A percentile compares a stretch with the other conserved stretches of the same genome.
These are phyloP conservation scores for Trichoderma endophyticum DNA, from an alignment of 2,329 filamentous ascomycete species.

Conservation along the genomic window DNA sequence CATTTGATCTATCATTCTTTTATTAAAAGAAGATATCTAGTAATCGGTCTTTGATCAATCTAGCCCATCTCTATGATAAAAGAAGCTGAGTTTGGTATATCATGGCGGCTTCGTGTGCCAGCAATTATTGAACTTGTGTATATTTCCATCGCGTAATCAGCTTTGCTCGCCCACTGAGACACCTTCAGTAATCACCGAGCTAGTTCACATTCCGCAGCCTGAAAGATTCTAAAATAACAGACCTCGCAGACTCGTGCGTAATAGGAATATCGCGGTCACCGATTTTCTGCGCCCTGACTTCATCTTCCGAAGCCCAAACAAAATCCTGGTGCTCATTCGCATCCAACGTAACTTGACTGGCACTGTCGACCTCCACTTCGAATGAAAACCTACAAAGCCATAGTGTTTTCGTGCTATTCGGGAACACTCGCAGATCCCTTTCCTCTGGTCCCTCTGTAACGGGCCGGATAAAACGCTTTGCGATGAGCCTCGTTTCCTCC, in stretches of 20 bases:
- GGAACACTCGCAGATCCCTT: neutral
- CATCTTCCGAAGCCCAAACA: neutral
- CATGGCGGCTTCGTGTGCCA: fast-evolving
- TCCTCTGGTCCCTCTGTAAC: neutral
- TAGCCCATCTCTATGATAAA: too few relatives aligned
- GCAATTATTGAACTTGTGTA: neutral
- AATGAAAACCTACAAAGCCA: neutral
- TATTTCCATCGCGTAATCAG: too few relatives aligned
- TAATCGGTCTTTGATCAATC: neutral
- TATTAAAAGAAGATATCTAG: too few relatives aligned
- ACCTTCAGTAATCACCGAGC: neutral
- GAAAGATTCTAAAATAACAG: neutral
- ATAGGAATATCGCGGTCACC: neutral
- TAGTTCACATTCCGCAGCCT: neutral
- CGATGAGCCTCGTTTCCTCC: neutral
- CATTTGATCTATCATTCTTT: too few relatives aligned
- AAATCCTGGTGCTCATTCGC: neutral
- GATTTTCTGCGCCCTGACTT: neutral
- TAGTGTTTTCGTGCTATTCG: neutral
- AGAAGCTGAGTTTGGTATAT: fast-evolving
- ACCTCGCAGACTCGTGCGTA: neutral
- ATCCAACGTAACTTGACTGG: neutral
- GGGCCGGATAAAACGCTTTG: neutral
- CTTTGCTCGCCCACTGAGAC: neutral
- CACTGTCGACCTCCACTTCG: neutral